Base-by-base conservation (phyloP, 78 protist genomes). In the Dictyostelium firmibasis region DNA sequence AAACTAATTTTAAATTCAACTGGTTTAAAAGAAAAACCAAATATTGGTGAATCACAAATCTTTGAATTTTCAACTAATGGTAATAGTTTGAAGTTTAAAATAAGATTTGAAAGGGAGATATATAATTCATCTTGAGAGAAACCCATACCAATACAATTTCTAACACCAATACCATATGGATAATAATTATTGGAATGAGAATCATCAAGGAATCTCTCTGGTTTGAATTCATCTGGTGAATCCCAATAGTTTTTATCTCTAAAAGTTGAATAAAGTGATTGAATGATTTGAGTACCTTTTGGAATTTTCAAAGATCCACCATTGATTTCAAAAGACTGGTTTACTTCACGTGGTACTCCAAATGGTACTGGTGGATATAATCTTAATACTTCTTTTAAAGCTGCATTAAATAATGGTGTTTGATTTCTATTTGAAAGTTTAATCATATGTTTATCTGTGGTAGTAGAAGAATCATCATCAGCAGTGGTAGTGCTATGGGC, bases 81-180 rank as follows among this genome's bases (percentile, higher is more conserved):
- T 33, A 8, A 14, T n/a, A 57, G 20, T 36, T 74, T 86, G 13
- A 86, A 86, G 60, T 86, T 86, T 43, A 86, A 53, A 18, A 86
- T 6, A 2, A 86, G 4, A 36, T 86, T 86, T 9, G 92, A 20
- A 16, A 44, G 18, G 0, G 74, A 43, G 7, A 79, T 11, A 67
- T 88, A 88, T 18, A 88, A 14, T 64, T 88, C 93, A 79, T 88
- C 93, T 44, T 44, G 11, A n/a, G 86, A 74, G 36, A 88, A 31
- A 10, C 23, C 38, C 25, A 31, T 33, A 78, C 93, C 93, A 13
- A 89, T 25, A 81, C 94, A 89, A 69, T 79, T 44, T 78, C 87
- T 78, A 31, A 81, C 64, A 35, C 94, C 94, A 16, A 81, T 20
- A 7, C 87, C 44, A 69, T 79, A 89, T 23, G 94, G 94, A 18